These are phyloP conservation scores for Candida stauntonica DNA, from an alignment of 805 yeast genomes.

Conservation along the genomic window DNA sequence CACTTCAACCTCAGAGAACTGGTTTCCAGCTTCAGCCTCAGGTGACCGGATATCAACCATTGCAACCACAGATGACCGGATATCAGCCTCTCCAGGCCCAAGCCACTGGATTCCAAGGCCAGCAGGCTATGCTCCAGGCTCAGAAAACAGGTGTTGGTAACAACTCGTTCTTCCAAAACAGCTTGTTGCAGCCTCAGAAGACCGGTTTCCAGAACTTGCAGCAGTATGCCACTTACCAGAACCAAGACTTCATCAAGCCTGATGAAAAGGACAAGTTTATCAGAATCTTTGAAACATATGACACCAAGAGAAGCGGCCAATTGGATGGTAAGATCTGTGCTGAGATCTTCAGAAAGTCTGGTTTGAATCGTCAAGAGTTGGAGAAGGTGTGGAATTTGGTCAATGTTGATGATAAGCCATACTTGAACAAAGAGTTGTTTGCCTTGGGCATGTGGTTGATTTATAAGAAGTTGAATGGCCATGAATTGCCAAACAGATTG, in stretches of 20 bases:
- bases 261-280: conserved; percentile 86
- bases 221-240: conserved; percentile 28
- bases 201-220: conserved; percentile 29
- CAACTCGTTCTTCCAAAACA: conserved; percentile 34
- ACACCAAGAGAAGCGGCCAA: conserved; percentile 57
- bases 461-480: conserved; percentile 85
- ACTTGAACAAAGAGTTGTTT: conserved; percentile 83
- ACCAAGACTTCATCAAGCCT: conserved; percentile 69
- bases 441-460: conserved; percentile 97
- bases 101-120: conserved; percentile 28
- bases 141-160: conserved; percentile 61
- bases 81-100: conserved; percentile 28
- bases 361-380: conserved; percentile 77
- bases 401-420: conserved; percentile 79
- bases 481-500: conserved; percentile 71
- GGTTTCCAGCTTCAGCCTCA: conserved; percentile 31
- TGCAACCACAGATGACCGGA: conserved; percentile 38
- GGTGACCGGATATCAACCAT: conserved; percentile 40
- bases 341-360: conserved; percentile 84
- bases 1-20: conserved; percentile 31
- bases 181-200: conserved; percentile 28
- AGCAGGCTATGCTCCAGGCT: conserved; percentile 42
- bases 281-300: conserved; percentile 87
- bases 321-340: conserved; percentile 81
- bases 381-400: conserved; percentile 90